Conservation (phyloP, 805 yeast species). For the Starmerella bacillaris region DNA sequence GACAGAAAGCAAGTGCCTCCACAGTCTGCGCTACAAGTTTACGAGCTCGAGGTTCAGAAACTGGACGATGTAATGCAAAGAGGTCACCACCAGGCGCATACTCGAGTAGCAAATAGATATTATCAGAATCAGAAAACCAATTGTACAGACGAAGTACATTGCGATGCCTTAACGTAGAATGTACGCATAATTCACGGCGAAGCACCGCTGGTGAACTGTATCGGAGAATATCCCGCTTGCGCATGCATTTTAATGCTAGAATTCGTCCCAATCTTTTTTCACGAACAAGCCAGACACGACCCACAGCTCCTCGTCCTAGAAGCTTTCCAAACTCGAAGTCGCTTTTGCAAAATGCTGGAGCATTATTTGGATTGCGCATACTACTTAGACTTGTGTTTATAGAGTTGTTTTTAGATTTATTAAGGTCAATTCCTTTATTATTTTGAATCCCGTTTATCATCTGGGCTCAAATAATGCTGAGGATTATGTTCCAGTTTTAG, state of each 20-base stretch:
- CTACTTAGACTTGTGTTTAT: no score
- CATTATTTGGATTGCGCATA: no score
- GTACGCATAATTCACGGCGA: conserved; percentile 81
- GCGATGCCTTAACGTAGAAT: conserved; percentile 54
- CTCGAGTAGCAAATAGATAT: conserved; percentile 72
- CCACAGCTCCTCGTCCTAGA: conserved; percentile 85
- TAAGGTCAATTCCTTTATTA: no score
- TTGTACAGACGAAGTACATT: conserved; percentile 69
- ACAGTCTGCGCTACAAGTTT: conserved; percentile 67
- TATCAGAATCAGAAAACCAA: conserved; percentile 61
- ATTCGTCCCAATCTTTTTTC: conserved; percentile 60
- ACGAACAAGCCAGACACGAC: conserved; percentile 74
- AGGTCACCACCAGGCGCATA: conserved; percentile 76
- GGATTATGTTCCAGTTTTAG: no score
- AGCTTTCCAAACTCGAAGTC: conserved; percentile 79
- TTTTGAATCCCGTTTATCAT: no score
- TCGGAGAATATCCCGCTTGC: conserved; percentile 64
- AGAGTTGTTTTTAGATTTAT: no score
- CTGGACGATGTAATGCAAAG: conserved; percentile 54
- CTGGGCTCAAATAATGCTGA: no score
- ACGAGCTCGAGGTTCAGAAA: conserved; percentile 58
- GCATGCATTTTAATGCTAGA: conserved; percentile 85
- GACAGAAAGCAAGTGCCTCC: conserved; percentile 16
- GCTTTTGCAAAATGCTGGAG: no score
- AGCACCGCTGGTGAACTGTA: no score